Evolutionary conservation across 1,284 basidiomycete genomes (phyloP).

Genomic region (Hypsizygus ulmarius): DNA sequence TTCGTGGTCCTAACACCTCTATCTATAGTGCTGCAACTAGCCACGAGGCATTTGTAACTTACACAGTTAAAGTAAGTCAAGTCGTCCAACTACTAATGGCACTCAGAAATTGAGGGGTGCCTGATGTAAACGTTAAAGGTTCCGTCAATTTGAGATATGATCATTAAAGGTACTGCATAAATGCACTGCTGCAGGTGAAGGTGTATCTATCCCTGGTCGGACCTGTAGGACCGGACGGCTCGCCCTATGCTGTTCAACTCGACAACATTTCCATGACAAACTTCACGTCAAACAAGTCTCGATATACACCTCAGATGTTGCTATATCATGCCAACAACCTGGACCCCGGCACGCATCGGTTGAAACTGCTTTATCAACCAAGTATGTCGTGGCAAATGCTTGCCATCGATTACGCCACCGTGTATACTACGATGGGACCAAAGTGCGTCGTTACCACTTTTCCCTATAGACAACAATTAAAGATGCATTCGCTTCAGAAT

Average conservation of each 20-base stretch:
- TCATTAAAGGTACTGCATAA: background rate
- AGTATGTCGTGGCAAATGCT: constrained; percentile 24
- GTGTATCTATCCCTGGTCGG: constrained; percentile 40
- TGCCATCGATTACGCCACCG: constrained; percentile 38
- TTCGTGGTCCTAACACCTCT: background rate
- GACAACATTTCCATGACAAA: constrained; percentile 28
- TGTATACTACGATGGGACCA: constrained; percentile 28
- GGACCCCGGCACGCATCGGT: constrained; percentile 28
- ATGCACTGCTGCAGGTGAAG: constrained; percentile 26
- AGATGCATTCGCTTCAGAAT: background rate
- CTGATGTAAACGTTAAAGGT: background rate
- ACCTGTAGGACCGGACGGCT: constrained; percentile 35
- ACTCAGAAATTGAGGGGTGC: background rate
- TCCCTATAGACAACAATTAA: background rate
- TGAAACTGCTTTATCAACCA: constrained; percentile 27
- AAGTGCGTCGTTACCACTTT: background rate
- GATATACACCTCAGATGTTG: constrained; percentile 32
- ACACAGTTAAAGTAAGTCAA: constrained; percentile 15
- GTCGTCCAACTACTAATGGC: constrained; percentile 5
- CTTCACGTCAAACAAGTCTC: constrained; percentile 30
- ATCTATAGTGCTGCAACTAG: constrained; percentile 17
- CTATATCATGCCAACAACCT: constrained; percentile 37
- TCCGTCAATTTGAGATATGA: background rate
- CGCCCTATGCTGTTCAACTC: constrained; percentile 35
- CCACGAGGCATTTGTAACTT: constrained; percentile 19